Conservation (phyloP, 495 filamentous ascomycete species). For the Terfezia claveryi region DNA sequence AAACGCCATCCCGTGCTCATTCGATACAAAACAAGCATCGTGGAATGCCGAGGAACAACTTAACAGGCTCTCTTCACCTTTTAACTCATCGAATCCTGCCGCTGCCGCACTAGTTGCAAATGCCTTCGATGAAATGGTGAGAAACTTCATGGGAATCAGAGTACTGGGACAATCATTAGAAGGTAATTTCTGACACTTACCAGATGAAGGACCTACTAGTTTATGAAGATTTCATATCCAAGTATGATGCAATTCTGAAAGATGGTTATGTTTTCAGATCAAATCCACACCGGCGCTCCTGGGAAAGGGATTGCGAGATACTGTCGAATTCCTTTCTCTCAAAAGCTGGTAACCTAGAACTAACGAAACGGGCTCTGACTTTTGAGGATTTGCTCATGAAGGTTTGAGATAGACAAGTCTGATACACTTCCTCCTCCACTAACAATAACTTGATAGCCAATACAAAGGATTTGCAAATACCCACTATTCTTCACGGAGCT, state of each 20-base stretch:
- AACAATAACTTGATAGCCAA: constrained; percentile 35
- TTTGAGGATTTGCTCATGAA: constrained; percentile 80
- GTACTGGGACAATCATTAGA: background rate
- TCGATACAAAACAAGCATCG: constrained; percentile 20
- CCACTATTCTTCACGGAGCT: constrained; percentile 69
- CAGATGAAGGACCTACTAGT: constrained; percentile 61
- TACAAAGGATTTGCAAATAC: constrained; percentile 86
- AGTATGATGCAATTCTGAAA: constrained; percentile 62
- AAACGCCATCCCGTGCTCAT: constrained; percentile 28
- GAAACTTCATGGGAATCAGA: constrained; percentile 9
- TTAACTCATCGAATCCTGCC: constrained; percentile 41
- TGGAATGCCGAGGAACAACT: constrained; percentile 1
- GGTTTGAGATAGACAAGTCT: constrained; percentile 25
- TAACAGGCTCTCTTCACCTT: background rate
- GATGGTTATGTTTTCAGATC: constrained; percentile 27
- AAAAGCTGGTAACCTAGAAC: constrained; percentile 37
- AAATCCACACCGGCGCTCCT: constrained; percentile 20
- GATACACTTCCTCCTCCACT: background rate
- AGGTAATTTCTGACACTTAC: background rate
- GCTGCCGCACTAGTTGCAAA: constrained; percentile 54
- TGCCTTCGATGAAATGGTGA: constrained; percentile 53
- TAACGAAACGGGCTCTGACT: constrained; percentile 50
- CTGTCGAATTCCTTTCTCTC: constrained; percentile 55
- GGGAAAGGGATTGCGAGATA: constrained; percentile 74
- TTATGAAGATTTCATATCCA: constrained; percentile 73